A percentile compares a stretch with the other conserved stretches of the same genome.
Conservation (phyloP, 352 stramenopile genomes). For the Globisporangium abappressorium region DNA sequence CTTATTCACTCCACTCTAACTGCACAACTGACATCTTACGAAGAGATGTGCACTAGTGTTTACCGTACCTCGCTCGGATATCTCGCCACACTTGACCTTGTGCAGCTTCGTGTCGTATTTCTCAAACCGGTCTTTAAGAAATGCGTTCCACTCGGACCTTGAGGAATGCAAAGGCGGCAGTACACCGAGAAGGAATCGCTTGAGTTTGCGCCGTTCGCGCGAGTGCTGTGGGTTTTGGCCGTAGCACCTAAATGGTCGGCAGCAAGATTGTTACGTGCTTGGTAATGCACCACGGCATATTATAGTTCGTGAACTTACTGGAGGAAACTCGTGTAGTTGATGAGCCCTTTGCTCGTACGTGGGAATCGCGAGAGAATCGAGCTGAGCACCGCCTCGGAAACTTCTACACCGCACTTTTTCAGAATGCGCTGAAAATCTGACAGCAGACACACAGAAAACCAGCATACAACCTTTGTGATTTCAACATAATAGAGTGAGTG, state of each 20-base stretch:
- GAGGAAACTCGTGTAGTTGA: slow-evolving; percentile 51
- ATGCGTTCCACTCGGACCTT: slow-evolving; percentile 24
- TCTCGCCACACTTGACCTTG: slow-evolving; percentile 18
- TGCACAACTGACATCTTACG: too few species aligned
- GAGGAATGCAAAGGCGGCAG: slow-evolving; percentile 17
- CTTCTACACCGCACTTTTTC: slow-evolving; percentile 24
- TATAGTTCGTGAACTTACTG: slow-evolving; percentile 24
- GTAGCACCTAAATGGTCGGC: slow-evolving; percentile 32
- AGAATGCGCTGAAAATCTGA: slow-evolving; percentile 45
- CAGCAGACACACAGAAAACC: background rate
- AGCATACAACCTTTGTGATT: background rate
- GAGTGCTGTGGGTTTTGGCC: slow-evolving; percentile 40
- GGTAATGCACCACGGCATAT: background rate
- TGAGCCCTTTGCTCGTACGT: slow-evolving; percentile 24
- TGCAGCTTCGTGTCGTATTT: slow-evolving; percentile 41
- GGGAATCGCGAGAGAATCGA: slow-evolving; percentile 55
- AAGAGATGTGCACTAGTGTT: too few species aligned
- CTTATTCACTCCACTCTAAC: background rate
- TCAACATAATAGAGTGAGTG: too few species aligned
- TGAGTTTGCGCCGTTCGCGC: slow-evolving; percentile 39
- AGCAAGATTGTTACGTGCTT: background rate
- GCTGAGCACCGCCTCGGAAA: slow-evolving; percentile 27
- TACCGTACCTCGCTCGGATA: slow-evolving; percentile 30
- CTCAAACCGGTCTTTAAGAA: slow-evolving; percentile 33
- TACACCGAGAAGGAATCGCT: slow-evolving; percentile 25